These are phyloP conservation scores for Penicillium subrubescens DNA, from an alignment of 495 filamentous ascomycete genomes.

Conservation along the genomic window DNA sequence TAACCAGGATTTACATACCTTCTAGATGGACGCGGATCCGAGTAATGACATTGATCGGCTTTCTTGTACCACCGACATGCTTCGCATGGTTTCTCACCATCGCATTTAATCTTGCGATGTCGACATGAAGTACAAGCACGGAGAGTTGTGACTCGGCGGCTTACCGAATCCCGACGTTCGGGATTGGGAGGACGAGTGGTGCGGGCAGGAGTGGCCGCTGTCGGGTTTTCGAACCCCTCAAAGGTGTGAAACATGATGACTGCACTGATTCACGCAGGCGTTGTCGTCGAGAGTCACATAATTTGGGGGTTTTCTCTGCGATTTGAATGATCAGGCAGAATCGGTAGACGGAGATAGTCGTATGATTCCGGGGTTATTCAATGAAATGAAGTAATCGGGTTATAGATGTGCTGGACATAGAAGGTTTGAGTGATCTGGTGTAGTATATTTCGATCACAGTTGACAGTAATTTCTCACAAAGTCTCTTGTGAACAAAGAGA, in stretches of 20 bases:
- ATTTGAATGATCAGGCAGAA: not conserved
- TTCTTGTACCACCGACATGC: conserved; percentile 52
- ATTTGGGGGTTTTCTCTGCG: conserved; percentile 2
- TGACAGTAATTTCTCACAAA: not conserved
- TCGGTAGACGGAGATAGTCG: not conserved
- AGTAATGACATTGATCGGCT: conserved; percentile 46
- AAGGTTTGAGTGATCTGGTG: not conserved
- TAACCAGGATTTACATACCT: conserved; percentile 25
- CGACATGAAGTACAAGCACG: conserved; percentile 50
- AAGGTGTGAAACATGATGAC: conserved; percentile 47
- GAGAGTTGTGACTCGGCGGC: conserved; percentile 42
- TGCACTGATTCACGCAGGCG: conserved; percentile 7
- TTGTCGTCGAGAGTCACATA: conserved; percentile 19
- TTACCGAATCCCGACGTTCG: conserved; percentile 41
- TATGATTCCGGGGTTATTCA: conserved; percentile 8
- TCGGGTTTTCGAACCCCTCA: conserved; percentile 43
- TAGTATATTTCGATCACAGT: not conserved
- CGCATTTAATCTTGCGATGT: conserved; percentile 53
- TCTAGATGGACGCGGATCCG: conserved; percentile 43
- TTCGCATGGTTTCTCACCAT: conserved; percentile 50
- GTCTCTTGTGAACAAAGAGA: not conserved
- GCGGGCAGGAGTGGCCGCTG: conserved; percentile 27
- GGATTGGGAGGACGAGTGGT: conserved; percentile 28
- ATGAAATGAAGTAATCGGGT: not conserved
- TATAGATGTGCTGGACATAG: not conserved